These are phyloP conservation scores for Aspergillus alliaceus DNA, from an alignment of 2,329 filamentous ascomycete species.

Conservation along the genomic window DNA sequence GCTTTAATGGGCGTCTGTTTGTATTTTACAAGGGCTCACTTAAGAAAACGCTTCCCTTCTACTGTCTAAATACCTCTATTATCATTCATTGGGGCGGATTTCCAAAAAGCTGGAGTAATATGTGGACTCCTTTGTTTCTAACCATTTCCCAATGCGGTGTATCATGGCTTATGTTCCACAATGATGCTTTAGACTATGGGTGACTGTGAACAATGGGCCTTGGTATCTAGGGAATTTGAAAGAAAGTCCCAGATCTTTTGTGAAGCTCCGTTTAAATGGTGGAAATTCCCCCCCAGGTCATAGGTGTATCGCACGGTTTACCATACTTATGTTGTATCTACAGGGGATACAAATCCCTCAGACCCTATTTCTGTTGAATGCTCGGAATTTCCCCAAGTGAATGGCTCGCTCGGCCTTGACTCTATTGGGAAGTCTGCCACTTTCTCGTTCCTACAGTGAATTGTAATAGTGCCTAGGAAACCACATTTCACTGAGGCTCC, in stretches of 20 bases:
- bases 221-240: background rate
- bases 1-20: background rate
- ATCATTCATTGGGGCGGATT: too few relatives aligned
- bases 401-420: background rate
- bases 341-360: too few relatives aligned
- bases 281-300: too few relatives aligned
- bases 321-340: too few relatives aligned
- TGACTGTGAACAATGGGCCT: background rate
- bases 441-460: background rate
- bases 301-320: background rate
- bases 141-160: background rate
- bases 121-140: background rate
- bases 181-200: background rate
- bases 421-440: background rate
- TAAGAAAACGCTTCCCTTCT: too few relatives aligned
- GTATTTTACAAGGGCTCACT: background rate
- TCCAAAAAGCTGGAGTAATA: too few relatives aligned
- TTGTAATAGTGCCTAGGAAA: background rate
- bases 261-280: background rate
- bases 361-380: background rate
- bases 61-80: too few relatives aligned
- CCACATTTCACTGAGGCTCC: background rate
- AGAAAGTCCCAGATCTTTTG: background rate
- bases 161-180: background rate
- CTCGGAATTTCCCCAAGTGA: background rate